phyloP scores from a whole-genome alignment of 2,329 filamentous ascomycete genomes.

The Colletotrichum simmondsii region DNA sequence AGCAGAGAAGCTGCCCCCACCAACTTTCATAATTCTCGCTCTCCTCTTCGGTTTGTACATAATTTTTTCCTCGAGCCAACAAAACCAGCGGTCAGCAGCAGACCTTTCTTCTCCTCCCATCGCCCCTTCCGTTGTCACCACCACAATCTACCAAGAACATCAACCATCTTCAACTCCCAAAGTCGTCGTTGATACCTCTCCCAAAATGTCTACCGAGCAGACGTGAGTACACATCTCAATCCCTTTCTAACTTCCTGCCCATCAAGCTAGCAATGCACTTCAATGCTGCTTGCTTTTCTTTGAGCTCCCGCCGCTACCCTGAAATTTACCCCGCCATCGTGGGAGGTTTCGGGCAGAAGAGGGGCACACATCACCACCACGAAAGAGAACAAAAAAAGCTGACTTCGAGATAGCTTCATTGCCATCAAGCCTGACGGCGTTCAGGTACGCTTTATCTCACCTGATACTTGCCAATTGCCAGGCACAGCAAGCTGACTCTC shows the following conservation, averaged over 20 bases:
- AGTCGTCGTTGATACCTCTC: slow-evolving; percentile 40
- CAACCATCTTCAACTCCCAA: slow-evolving; percentile 36
- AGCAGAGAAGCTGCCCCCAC: slow-evolving; percentile 55
- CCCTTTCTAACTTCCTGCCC: slow-evolving; percentile 24
- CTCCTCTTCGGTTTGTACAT: slow-evolving; percentile 49
- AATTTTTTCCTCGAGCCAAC: slow-evolving; percentile 45
- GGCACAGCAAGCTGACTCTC: slow-evolving; percentile 18
- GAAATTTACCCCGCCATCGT: slow-evolving; percentile 47
- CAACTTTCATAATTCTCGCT: slow-evolving; percentile 53
- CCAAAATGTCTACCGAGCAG: slow-evolving; percentile 83
- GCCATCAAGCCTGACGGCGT: slow-evolving; percentile 99
- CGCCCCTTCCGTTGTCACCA: slow-evolving; percentile 32
- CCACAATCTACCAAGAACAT: slow-evolving; percentile 36
- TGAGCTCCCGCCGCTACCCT: slow-evolving; percentile 1
- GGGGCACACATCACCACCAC: slow-evolving; percentile 26
- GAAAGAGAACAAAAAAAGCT: slow-evolving; percentile 21
- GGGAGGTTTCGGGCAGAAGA: slow-evolving; percentile 27
- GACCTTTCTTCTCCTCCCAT: slow-evolving; percentile 40
- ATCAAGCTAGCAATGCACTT: slow-evolving; percentile 31
- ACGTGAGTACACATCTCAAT: slow-evolving; percentile 71
- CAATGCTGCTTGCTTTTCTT: slow-evolving; percentile 18
- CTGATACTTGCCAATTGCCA: slow-evolving; percentile 20
- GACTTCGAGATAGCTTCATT: slow-evolving; percentile 81
- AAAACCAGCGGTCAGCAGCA: slow-evolving; percentile 36
- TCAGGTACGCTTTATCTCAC: slow-evolving; percentile 73